phyloP scores from a whole-genome alignment of 2,329 filamentous ascomycete genomes.

The Penicillium nordicum region DNA sequence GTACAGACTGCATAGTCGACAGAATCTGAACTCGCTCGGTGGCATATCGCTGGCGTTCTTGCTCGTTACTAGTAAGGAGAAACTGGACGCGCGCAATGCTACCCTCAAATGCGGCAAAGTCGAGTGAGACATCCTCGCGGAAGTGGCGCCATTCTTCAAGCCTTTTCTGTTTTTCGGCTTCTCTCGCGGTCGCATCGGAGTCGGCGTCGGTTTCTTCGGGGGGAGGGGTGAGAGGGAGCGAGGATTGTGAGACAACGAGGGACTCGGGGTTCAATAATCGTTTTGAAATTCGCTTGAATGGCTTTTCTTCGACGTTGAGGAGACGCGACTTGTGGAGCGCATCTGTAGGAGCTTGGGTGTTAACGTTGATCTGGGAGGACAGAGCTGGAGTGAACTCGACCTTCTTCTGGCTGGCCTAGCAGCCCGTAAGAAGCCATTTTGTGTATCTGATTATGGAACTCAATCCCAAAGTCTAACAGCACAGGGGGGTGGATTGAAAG shows the following conservation, averaged over 20 bases:
- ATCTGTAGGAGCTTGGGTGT: slow-evolving; percentile 46
- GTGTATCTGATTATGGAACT: background rate
- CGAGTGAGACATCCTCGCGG: slow-evolving; percentile 77
- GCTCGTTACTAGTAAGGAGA: slow-evolving; percentile 74
- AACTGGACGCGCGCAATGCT: slow-evolving; percentile 86
- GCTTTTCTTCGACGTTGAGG: slow-evolving; percentile 85
- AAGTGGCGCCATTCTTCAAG: slow-evolving; percentile 63
- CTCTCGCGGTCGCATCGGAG: slow-evolving; percentile 40
- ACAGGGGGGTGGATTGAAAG: background rate
- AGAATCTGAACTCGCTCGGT: slow-evolving; percentile 76
- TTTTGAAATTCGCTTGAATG: slow-evolving; percentile 84
- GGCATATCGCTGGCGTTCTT: slow-evolving; percentile 79
- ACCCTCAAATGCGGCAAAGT: slow-evolving; percentile 84
- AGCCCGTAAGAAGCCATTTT: slow-evolving; percentile 61
- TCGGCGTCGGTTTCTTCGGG: slow-evolving; percentile 55
- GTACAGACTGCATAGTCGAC: slow-evolving; percentile 71
- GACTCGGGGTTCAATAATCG: slow-evolving; percentile 68
- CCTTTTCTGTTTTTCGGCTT: slow-evolving; percentile 49
- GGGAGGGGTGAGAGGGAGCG: slow-evolving; percentile 63
- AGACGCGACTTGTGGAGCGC: slow-evolving; percentile 84
- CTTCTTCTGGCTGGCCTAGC: slow-evolving; percentile 65
- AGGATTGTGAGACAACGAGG: slow-evolving; percentile 55
- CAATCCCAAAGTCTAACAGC: background rate
- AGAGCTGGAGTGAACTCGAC: slow-evolving; percentile 22
- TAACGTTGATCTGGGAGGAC: slow-evolving; percentile 15